Evolutionary conservation across 441 rosid species (phyloP).

Genomic region (Kokia cookei): DNA sequence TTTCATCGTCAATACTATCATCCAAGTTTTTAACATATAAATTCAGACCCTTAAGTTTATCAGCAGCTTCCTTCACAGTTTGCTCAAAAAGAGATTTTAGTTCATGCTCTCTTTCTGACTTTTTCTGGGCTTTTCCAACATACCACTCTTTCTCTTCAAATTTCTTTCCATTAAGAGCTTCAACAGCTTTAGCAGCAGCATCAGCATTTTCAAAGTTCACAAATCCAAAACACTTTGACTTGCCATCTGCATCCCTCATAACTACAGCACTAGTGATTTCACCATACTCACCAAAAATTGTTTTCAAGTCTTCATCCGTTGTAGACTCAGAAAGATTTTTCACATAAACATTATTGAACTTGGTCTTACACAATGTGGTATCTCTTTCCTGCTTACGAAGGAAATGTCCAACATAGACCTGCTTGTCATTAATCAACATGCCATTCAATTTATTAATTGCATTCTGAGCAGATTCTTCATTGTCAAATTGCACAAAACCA

Average conservation of each 20-base stretch:
- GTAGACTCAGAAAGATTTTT: slow-evolving; percentile 52
- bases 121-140: slow-evolving; percentile 69
- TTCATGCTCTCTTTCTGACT: slow-evolving; percentile 56
- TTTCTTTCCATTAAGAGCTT: slow-evolving; percentile 53
- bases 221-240: slow-evolving; percentile 71
- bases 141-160: slow-evolving; percentile 68
- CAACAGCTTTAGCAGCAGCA: slow-evolving; percentile 61
- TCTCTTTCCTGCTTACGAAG: slow-evolving; percentile 67
- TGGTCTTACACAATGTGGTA: slow-evolving; percentile 25
- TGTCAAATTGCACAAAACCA: slow-evolving; percentile 64
- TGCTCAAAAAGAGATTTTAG: slow-evolving; percentile 54
- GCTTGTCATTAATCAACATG: slow-evolving; percentile 68
- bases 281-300: slow-evolving; percentile 54
- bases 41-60: slow-evolving; percentile 55
- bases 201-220: slow-evolving; percentile 59
- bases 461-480: slow-evolving; percentile 54
- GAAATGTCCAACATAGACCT: slow-evolving; percentile 67
- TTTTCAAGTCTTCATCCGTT: slow-evolving; percentile 58
- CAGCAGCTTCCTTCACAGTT: slow-evolving; percentile 49
- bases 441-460: slow-evolving; percentile 63
- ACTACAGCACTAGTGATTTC: slow-evolving; percentile 54
- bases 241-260: slow-evolving; percentile 66
- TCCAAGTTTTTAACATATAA: slow-evolving; percentile 61
- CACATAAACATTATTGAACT: slow-evolving; percentile 56
- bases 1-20: slow-evolving; percentile 54